A percentile compares a stretch with the other conserved stretches of the same genome.
These are phyloP conservation scores for Rhodotorula sp. DNA, from an alignment of 1,284 basidiomycete genomes.

Conservation along the genomic window DNA sequence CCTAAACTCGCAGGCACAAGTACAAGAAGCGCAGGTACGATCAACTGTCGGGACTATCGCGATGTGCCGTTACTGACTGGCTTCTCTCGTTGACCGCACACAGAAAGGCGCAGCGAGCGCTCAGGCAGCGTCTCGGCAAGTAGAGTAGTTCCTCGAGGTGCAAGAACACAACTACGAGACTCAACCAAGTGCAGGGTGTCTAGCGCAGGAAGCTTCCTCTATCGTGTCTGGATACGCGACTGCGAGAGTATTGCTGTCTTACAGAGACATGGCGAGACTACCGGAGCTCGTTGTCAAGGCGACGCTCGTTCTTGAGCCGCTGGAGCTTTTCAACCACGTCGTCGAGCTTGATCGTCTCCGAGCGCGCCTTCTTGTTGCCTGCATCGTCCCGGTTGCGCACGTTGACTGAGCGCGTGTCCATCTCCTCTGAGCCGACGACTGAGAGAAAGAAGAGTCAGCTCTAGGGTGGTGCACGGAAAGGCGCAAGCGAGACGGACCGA, in stretches of 20 bases:
- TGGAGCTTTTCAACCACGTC: conserved; percentile 66
- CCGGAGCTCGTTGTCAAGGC: conserved; percentile 60
- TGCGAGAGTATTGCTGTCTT: too few species aligned
- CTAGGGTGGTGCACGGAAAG: conserved; percentile 5
- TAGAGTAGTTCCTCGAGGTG: conserved; percentile 6
- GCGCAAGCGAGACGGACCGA: conserved; percentile 63
- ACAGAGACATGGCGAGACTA: not conserved
- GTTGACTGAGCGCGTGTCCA: conserved; percentile 82
- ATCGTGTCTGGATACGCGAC: too few species aligned
- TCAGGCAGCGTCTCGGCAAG: conserved; percentile 40
- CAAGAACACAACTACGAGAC: not conserved
- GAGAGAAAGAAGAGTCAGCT: conserved; percentile 10
- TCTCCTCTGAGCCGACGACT: conserved; percentile 95
- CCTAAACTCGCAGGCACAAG: conserved; percentile 64
- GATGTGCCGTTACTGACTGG: not conserved
- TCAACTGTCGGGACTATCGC: rapidly evolving
- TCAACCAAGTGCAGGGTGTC: not conserved
- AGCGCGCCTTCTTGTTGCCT: conserved; percentile 68
- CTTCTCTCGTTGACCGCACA: not conserved
- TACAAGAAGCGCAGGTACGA: conserved; percentile 55
- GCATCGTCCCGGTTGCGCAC: conserved; percentile 91
- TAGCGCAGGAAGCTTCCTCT: not conserved
- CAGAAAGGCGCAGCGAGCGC: conserved; percentile 42
- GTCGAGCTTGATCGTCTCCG: conserved; percentile 66
- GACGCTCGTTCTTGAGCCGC: conserved; percentile 63